These are phyloP conservation scores for Polyporus arcularius DNA, from an alignment of 768 basidiomycete species.

Conservation along the genomic window DNA sequence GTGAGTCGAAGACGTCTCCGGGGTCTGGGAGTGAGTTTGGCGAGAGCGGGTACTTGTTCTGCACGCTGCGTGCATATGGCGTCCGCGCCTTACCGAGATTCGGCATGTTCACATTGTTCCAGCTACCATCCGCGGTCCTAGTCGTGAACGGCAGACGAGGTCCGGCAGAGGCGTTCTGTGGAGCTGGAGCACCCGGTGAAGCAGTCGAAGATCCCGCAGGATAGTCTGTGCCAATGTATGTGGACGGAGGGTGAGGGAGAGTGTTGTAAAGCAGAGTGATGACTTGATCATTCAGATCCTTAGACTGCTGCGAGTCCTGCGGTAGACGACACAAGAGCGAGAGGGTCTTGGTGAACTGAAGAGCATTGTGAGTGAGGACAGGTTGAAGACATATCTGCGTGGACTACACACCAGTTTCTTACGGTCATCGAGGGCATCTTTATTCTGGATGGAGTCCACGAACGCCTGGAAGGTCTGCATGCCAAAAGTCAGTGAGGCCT, in stretches of 20 bases:
- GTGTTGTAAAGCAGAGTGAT: conserved; percentile 69
- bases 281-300: conserved; percentile 39
- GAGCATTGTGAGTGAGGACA: conserved; percentile 11
- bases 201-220: conserved; percentile 28
- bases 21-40: conserved; percentile 50
- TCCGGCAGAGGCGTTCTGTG: conserved; percentile 17
- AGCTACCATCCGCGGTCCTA: conserved; percentile 50
- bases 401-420: conserved; percentile 63
- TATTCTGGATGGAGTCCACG: conserved; percentile 58
- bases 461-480: conserved; percentile 37
- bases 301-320: conserved; percentile 46
- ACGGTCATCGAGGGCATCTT: conserved; percentile 71
- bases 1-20: conserved; percentile 40
- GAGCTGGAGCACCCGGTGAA: conserved; percentile 1
- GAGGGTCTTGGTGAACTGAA: conserved; percentile 70
- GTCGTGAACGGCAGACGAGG: conserved; percentile 29
- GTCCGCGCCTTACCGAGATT: conserved; percentile 51
- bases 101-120: conserved; percentile 48
- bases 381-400: neutral
- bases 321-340: conserved; percentile 62
- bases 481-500: neutral
- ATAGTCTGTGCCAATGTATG: conserved; percentile 62
- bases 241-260: conserved; percentile 75
- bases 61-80: conserved; percentile 56
- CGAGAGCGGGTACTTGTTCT: conserved; percentile 42